Conservation (phyloP, 2,329 filamentous ascomycete species). For the Corinectria fuckeliana region DNA sequence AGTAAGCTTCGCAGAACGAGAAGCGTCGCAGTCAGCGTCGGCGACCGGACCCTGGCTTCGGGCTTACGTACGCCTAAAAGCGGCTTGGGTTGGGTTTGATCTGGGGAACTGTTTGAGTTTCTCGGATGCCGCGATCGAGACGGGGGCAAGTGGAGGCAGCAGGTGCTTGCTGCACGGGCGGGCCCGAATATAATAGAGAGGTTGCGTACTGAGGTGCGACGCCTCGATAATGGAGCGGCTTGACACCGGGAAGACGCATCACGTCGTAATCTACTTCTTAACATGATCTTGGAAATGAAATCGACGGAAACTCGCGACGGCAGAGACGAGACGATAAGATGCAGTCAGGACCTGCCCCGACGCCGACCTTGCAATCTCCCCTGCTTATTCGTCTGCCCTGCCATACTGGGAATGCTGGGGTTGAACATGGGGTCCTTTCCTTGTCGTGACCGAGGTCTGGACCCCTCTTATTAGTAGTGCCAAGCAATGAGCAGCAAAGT, state of each 20-base stretch:
- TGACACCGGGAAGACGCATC: not conserved
- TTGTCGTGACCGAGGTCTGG: not conserved
- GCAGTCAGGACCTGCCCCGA: not conserved
- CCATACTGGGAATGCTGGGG: not conserved
- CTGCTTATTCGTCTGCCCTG: slow-evolving; percentile 2
- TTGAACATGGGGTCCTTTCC: not conserved
- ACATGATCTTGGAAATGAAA: not conserved
- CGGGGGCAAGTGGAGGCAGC: slow-evolving; percentile 1
- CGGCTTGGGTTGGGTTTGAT: not conserved
- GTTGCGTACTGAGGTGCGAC: not conserved
- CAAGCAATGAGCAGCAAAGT: not conserved
- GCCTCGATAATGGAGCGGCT: not conserved
- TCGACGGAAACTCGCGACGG: not conserved
- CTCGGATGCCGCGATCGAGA: not conserved
- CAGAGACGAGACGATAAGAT: not conserved
- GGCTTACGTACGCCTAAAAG: slow-evolving; percentile 17
- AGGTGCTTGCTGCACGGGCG: slow-evolving; percentile 6
- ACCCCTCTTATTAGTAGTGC: not conserved
- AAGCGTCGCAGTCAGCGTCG: not conserved
- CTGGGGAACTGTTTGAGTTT: not conserved
- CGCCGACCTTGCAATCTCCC: not conserved
- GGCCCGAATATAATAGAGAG: not conserved
- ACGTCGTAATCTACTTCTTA: not conserved
- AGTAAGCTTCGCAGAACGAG: not conserved
- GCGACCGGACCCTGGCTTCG: not conserved